A percentile compares a stretch with the other conserved stretches of the same genome.
These are phyloP conservation scores for Periglandula ipomoeae DNA, from an alignment of 2,329 filamentous ascomycete species.

Conservation along the genomic window DNA sequence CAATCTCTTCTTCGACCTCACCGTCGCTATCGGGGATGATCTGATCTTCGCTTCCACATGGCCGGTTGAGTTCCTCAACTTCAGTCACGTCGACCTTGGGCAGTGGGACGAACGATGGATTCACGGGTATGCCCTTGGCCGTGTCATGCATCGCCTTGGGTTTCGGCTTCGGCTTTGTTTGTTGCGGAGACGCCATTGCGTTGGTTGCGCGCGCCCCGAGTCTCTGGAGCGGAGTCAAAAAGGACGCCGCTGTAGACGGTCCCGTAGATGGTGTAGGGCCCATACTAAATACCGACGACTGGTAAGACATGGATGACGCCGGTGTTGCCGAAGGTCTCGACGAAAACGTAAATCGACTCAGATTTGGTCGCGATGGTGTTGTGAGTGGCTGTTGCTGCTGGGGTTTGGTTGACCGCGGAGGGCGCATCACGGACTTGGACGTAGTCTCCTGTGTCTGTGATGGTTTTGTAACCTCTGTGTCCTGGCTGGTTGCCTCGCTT, in stretches of 20 bases:
- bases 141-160: slow-evolving; percentile 16
- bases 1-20: slow-evolving; percentile 32
- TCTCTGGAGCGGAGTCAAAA: slow-evolving; percentile 44
- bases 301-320: slow-evolving; percentile 23
- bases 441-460: neutral
- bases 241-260: slow-evolving; percentile 32
- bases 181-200: slow-evolving; percentile 18
- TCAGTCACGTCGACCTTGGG: slow-evolving; percentile 45
- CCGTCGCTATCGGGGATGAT: slow-evolving; percentile 44
- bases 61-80: slow-evolving; percentile 39
- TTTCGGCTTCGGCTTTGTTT: slow-evolving; percentile 19
- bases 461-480: neutral
- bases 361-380: slow-evolving; percentile 21
- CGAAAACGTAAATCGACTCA: slow-evolving; percentile 27
- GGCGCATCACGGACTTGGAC: slow-evolving; percentile 16
- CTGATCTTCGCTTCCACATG: slow-evolving; percentile 47
- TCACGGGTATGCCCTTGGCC: slow-evolving; percentile 32
- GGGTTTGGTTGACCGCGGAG: slow-evolving; percentile 16
- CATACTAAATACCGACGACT: slow-evolving; percentile 27
- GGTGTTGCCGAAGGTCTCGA: slow-evolving; percentile 23
- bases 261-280: slow-evolving; percentile 31
- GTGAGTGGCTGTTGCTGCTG: slow-evolving; percentile 13
- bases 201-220: slow-evolving; percentile 37
- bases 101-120: slow-evolving; percentile 46
- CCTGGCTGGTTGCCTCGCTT: slow-evolving; percentile 1